These are phyloP conservation scores for Calendula officinalis DNA, from an alignment of 129 eudicot species.

Conservation along the genomic window DNA sequence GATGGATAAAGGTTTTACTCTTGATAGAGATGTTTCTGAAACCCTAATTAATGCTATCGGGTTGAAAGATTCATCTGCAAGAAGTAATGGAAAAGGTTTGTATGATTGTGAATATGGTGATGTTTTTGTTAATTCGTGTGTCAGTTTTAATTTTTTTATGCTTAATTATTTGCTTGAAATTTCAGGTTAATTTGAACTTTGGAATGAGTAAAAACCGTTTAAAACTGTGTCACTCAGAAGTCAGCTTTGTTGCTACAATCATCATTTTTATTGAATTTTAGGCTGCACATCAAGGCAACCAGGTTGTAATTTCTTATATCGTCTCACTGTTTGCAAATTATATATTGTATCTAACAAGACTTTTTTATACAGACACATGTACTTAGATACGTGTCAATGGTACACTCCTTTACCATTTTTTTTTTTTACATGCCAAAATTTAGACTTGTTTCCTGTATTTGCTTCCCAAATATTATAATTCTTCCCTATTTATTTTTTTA, in stretches of 20 bases:
- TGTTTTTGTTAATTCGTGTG: not conserved
- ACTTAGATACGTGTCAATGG: no score
- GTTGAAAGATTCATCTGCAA: slow-evolving; percentile 31
- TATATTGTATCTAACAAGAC: not conserved
- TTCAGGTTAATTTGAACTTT: slow-evolving; percentile 37
- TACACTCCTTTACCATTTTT: no score
- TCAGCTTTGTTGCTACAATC: slow-evolving; percentile 14
- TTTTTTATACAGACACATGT: no score
- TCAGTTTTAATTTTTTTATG: not conserved
- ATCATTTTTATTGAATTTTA: slow-evolving; percentile 8
- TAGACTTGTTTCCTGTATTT: not conserved
- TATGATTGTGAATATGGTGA: not conserved
- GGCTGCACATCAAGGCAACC: slow-evolving; percentile 33
- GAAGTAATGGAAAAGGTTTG: slow-evolving; percentile 29
- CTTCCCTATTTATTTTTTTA: not conserved
- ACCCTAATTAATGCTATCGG: slow-evolving; percentile 54
- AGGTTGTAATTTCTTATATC: slow-evolving; percentile 16
- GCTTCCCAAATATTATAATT: not conserved
- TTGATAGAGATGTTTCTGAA: slow-evolving; percentile 70
- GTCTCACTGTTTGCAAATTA: not conserved
- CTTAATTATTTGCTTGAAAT: slow-evolving; percentile 14
- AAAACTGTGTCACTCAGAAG: slow-evolving; percentile 12
- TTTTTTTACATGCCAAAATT: no score
- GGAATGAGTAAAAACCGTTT: slow-evolving; percentile 10
- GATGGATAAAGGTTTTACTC: slow-evolving; percentile 96